Base-by-base conservation (phyloP, 2,329 filamentous ascomycete species). In the Phialocephala subalpina region DNA sequence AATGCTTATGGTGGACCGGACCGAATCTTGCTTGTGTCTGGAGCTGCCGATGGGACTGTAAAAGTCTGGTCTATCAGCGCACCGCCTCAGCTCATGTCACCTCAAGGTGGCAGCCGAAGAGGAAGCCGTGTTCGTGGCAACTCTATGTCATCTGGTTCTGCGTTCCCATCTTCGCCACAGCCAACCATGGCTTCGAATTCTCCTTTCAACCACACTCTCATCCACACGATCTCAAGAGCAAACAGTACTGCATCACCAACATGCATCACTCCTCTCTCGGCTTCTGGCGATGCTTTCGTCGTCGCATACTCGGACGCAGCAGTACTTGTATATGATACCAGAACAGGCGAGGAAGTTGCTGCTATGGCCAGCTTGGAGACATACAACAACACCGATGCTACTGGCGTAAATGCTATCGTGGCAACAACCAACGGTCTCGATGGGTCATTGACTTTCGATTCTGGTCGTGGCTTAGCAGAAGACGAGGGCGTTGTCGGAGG, bases 61-160 rank as follows among this genome's bases (percentile, higher is more conserved):
- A 92, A 97, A 72, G 87, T 99, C 22, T 99, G 96, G 96, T 93
- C 94, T 22, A 91, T 98, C 67, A 97, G 93, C 75, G 89, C 94
- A 38, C 95, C 96, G 29, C 95, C 95, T 9, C 93, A 97, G 73
- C 81, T 94, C 60, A 90, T 90, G 36, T 95, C 93, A 12, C 93
- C 93, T 9, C 91, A 94, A 72, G 89, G 90, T 12, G 90, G 89
- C 29, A 79, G 82, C 29, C 85, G 92, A 72, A 86, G 92, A 74
- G 89, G 87, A 47, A 92, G 94, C 25, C 92, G 93, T 72, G 89
- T 94, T 62, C 86, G 95, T 68, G 94, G 92, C 65, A 94, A 97
- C 79, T 97, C 94, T 27, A 96, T 97, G 81, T 97, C 94, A 61
- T 97, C 94, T 18, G 95, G 95, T 49, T 97, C 93, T 58, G 94